Base-by-base conservation (phyloP, 2,329 filamentous ascomycete species). In the Penicillium sp. region DNA sequence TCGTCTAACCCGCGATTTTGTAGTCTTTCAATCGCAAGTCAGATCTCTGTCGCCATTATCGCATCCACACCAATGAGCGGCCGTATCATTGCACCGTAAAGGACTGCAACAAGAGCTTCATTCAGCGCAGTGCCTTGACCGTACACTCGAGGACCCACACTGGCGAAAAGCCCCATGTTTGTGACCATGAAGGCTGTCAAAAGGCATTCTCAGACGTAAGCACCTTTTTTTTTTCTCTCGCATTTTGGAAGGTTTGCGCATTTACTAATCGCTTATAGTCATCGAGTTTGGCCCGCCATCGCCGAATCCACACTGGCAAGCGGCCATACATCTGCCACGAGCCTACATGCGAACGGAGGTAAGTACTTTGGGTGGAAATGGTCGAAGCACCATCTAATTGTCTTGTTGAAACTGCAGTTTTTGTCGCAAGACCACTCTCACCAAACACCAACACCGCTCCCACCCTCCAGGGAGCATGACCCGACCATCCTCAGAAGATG, bases 1-100 rank as follows among this genome's bases (percentile, higher is more conserved):
- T n/a, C 27, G 10, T n/a, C 42, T 55, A 37, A 51, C 38, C 31
- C 41, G 52, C 31, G 56, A 25, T 59, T 43, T 38, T 25, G 48
- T 62, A 80, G 77, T 77, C 76, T 6, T 80, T 80, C 71, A 79
- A 79, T 71, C 76, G 77, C 69, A 80, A 80, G 59, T 80, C 77
- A 23, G 77, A 80, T 66, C 72, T 80, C 41, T 76, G 76, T 64
- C 71, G 77, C 59, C 77, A 80, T 63, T 77, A 75, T 64, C 75
- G 77, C 56, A 80, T 79, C 67, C 77, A 80, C 56, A 80, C 77
- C 62, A 79, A 79, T 63, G 77, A 79, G 61, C 75, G 77, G 48
- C 77, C 77, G n/a, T 79, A 80, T 59, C 73, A 75, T 50, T 80
- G 77, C 66, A 77, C 70, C 1, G 73, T 77, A 49, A 70, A 73